phyloP scores from a whole-genome alignment of 345 rosid genomes.

The Toxicodendron radicans region DNA sequence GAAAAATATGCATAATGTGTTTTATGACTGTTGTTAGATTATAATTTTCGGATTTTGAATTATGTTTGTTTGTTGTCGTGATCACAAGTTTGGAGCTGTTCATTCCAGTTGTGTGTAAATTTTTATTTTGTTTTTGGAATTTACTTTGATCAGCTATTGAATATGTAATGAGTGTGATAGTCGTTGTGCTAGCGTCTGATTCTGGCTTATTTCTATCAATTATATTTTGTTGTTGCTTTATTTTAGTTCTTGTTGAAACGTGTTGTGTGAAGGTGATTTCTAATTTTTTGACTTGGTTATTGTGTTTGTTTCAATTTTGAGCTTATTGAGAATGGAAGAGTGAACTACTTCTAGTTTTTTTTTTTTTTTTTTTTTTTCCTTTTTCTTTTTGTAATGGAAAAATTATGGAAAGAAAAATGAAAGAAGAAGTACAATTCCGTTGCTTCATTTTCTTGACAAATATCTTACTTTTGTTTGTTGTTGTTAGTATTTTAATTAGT shows the following conservation, averaged over 20 bases:
- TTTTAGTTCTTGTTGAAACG: neutral
- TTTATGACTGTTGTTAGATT: neutral
- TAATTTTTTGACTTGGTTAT: neutral
- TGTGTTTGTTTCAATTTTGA: neutral
- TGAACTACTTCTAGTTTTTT: neutral
- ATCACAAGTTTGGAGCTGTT: too few relatives aligned
- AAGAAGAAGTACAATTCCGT: neutral
- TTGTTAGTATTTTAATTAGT: too few relatives aligned
- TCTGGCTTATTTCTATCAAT: too few relatives aligned
- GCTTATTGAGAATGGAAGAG: neutral
- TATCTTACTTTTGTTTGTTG: neutral
- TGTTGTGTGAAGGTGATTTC: neutral
- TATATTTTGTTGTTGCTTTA: neutral
- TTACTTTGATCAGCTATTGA: neutral
- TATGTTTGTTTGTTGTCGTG: neutral
- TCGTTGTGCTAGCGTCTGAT: neutral
- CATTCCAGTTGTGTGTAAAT: neutral
- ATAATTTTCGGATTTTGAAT: neutral
- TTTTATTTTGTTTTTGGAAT: neutral
- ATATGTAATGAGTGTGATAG: neutral
- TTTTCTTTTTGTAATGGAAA: neutral
- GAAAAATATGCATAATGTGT: neutral
- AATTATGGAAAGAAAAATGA: neutral
- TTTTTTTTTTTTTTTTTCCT: neutral
- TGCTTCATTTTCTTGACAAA: neutral